Evolutionary conservation across 1,284 basidiomycete species (phyloP), one percentile per base, ranked within the genome.

Genomic region (Hypsizygus ulmarius): DNA sequence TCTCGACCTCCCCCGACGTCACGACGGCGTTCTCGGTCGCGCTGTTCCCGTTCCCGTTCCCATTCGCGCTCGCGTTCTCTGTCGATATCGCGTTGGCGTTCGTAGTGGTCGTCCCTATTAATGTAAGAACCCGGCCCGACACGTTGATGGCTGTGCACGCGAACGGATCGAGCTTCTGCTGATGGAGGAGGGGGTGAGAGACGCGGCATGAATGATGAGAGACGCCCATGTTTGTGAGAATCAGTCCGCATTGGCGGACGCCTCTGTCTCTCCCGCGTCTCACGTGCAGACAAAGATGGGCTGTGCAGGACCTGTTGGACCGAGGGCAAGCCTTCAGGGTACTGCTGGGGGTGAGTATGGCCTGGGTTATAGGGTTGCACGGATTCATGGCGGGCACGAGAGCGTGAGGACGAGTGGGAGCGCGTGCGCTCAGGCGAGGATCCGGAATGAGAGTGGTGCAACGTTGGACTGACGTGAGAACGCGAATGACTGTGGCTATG

Each of bases 121-220:
- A 82, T 73, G 56, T 76, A 79, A 19, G 79, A 73, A 5, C 74
- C 81, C 37, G 82, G 82, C 3, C 81, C 84, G 54, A 83, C 59
- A 50, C 82, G 79, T 64, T 85, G 84, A 63, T 87, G 84, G 53
- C 72, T 72, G 62, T 87, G 86, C 35, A 77, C 62, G 52, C 69
- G 63, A 42, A 56, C 49, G 32, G 59, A 55, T 53, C 71, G 66
- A 49, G 67, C 42, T 45, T 70, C 68, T 35, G 65, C 57, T 5
- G 71, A 61, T 34, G 69, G 70, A 19, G 69, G 61, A 25, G 66
- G 71, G 36, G 71, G 71, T 3, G 73, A 67, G 51, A 67, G 57
- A 44, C 65, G 66, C 30, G 59, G 53, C 44, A 58, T 43, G 35
- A 56, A 54, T 11, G 60, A 50, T 38, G 56, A 50, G 32, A 61